Evolutionary conservation across 2,329 filamentous ascomycete species (phyloP), one percentile per base, ranked within the genome.

Genomic region (Delphinella strobiligena): DNA sequence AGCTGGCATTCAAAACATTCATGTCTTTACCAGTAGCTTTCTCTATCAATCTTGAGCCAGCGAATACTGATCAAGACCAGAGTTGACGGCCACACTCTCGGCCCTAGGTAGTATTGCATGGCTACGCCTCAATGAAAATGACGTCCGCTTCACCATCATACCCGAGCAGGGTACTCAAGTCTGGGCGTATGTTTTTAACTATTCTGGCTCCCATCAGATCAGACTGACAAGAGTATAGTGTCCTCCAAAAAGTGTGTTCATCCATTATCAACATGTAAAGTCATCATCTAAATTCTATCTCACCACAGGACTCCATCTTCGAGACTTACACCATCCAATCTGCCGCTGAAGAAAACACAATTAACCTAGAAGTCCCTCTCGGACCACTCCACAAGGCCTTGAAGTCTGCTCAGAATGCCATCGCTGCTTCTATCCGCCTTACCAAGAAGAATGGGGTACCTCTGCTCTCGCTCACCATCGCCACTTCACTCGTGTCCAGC

Each of bases 341-440:
- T 36, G 83, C 83, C 37, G 81, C 87, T 35, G 68, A 68, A 30
- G 71, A 77, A 60, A 94, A 94, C 62, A 84, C 87, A 38, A 95
- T 98, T 64, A 95, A 98, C 62, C 80, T 98, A 47, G 91, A 98
- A 64, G 75, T 98, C 1, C 87, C 91, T 18, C 77, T 96, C n/a
- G 74, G 76, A 11, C 80, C 84, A 2, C 76, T 98, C 16, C 84
- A 91, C 53, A 81, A 88, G 44, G 91, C 91, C n/a, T 77, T 98
- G 43, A 86, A 81, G 53, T 95, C 88, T 27, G 89, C 89, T 33
- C 68, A 82, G 38, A 80, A 84, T 55, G 85, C 84, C 51, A 78
- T 80, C 14, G 81, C 84, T 14, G 86, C 88, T 40, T 82, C 81
- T 11, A 76, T 98, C 30, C 82, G 89, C 30, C 75, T 98, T 31